Percentiles rank a stretch among this genome's conserved stretches.
Evolutionary conservation across 305 asterid species (phyloP).

Genomic region (Lippia alba): DNA sequence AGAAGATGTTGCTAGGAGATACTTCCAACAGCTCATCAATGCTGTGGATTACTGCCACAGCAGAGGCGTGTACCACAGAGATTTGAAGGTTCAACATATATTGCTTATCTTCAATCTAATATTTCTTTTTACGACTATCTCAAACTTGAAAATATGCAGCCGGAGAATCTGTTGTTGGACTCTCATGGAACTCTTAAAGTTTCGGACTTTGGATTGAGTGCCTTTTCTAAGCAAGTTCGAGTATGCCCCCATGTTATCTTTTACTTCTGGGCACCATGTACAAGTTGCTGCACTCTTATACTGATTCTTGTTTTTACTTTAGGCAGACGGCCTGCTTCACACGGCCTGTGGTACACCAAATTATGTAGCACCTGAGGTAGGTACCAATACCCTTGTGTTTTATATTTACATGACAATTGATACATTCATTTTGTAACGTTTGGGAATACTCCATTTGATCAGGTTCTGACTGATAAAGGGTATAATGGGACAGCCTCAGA

Average conservation of each 20-base stretch:
- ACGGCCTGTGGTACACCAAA: constrained; percentile 72
- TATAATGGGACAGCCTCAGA: constrained; percentile 82
- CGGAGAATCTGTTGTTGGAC: constrained; percentile 66
- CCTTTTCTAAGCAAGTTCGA: constrained; percentile 62
- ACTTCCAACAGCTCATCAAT: constrained; percentile 67
- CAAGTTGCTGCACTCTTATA: neutral
- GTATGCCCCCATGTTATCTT: constrained; percentile 37
- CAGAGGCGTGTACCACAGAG: constrained; percentile 66
- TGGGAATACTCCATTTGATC: constrained; percentile 34
- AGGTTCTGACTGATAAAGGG: constrained; percentile 81
- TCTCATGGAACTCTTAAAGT: constrained; percentile 57
- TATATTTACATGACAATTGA: neutral
- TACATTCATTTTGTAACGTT: constrained; percentile 24
- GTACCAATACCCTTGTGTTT: neutral
- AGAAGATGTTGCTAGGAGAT: constrained; percentile 58
- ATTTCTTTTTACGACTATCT: neutral
- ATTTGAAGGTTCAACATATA: constrained; percentile 51
- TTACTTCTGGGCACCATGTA: too few species aligned
- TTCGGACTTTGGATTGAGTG: constrained; percentile 71
- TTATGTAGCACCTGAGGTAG: constrained; percentile 75
- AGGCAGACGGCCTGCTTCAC: constrained; percentile 68
- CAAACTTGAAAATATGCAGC: constrained; percentile 43
- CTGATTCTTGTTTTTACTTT: constrained; percentile 20
- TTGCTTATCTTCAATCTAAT: constrained; percentile 27
- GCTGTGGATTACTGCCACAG: constrained; percentile 78